Evolutionary conservation across 257 asterid genomes (phyloP), one percentile per base, ranked within the genome.

Genomic region (Solanum bulbocastanum): DNA sequence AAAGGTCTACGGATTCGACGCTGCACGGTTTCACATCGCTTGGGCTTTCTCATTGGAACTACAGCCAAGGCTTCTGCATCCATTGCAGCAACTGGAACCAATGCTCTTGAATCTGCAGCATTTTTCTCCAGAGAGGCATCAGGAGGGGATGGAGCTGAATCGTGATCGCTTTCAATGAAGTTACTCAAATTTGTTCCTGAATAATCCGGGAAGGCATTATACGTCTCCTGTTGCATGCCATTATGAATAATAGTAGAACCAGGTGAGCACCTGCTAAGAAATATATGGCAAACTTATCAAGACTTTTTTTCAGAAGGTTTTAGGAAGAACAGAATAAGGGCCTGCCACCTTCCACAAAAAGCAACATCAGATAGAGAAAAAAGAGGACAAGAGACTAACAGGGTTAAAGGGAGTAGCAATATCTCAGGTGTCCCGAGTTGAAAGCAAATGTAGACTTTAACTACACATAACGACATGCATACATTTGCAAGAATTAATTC

Each of bases 1-100:
- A 94, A 95, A 25, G 98, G 98, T 82, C 98, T 88, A 83, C 98
- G 98, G 58, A 93, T 93, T 18, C 98, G 87, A 75, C 98, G 95
- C 85, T 93, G 96, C 1, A 91, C 93, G 22, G 93, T 90, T 78
- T 95, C 98, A 5, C 93, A 92, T 40, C 91, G 91, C 92, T 95
- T 94, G 2, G 91, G 92, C 88, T 93, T 95, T n/a, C 93, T 85
- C 88, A 94, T 58, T 52, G 98, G 95, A 83, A 92, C 91, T 2
- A 86, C 90, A 2, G 94, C 93, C 85, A 92, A 72, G 23, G 93
- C 94, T 52, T 92, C 96, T 72, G 87, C 91, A 86, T 92, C 93
- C 86, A 75, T 44, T 12, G 91, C 89, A 76, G 91, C 87, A n/a
- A 89, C 87, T 8, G 93, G 90, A 83, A 94, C 94, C 60, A 95